Percentiles rank a stretch among this genome's conserved stretches.
Evolutionary conservation across 2,329 filamentous ascomycete genomes (phyloP).

Genomic region (Neurospora sp.): DNA sequence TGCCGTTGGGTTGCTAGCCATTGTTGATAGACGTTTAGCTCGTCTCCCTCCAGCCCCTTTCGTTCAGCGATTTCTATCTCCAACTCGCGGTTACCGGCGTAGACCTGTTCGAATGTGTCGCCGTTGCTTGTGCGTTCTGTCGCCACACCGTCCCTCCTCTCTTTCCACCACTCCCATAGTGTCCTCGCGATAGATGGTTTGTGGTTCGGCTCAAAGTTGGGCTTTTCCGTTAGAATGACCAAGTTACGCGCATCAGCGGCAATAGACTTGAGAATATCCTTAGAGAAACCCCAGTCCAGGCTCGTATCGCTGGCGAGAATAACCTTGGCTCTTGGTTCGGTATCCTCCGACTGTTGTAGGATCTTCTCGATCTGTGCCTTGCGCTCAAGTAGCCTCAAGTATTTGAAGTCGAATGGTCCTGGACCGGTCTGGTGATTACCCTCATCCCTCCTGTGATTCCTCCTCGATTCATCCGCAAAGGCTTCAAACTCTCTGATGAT

Average conservation of each 20-base stretch:
- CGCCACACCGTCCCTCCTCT: slow-evolving; percentile 52
- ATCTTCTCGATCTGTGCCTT: slow-evolving; percentile 70
- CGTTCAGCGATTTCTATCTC: slow-evolving; percentile 51
- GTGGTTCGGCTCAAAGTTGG: slow-evolving; percentile 33
- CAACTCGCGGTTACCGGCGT: slow-evolving; percentile 52
- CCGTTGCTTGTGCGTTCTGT: slow-evolving; percentile 43
- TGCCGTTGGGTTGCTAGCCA: slow-evolving; percentile 84
- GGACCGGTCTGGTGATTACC: slow-evolving; percentile 42
- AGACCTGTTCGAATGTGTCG: slow-evolving; percentile 55
- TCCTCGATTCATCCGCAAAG: slow-evolving; percentile 40
- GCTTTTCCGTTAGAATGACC: slow-evolving; percentile 75
- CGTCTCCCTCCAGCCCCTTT: slow-evolving; percentile 60
- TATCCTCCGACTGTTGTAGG: slow-evolving; percentile 36
- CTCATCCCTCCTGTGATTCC: slow-evolving; percentile 35
- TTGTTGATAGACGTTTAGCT: slow-evolving; percentile 77
- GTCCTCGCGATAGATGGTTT: slow-evolving; percentile 56
- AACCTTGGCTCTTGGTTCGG: slow-evolving; percentile 49
- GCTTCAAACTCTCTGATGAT: slow-evolving; percentile 89
- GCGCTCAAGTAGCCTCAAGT: slow-evolving; percentile 73
- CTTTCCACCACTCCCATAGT: slow-evolving; percentile 73
- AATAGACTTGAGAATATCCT: slow-evolving; percentile 63
- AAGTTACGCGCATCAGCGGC: slow-evolving; percentile 72
- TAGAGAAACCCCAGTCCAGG: slow-evolving; percentile 91
- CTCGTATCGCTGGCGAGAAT: slow-evolving; percentile 87
- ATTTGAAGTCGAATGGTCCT: slow-evolving; percentile 83